Conservation (phyloP, 179 eudicot species). For the Corrigiola litoralis region DNA sequence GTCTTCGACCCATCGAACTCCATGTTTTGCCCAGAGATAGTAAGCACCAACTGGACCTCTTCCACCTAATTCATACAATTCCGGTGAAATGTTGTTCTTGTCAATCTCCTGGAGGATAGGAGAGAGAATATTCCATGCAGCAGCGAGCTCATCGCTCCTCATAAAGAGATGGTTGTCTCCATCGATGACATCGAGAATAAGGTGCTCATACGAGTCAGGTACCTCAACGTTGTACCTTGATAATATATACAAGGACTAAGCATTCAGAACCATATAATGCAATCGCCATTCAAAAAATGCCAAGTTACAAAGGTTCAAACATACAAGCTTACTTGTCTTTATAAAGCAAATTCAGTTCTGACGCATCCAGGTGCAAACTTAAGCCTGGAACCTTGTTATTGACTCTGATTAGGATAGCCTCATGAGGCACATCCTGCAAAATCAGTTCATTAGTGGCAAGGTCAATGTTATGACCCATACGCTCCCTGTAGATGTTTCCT, state of each 20-base stretch:
- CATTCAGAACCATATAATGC: neutral
- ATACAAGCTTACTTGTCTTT: conserved; percentile 29
- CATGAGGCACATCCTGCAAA: conserved; percentile 28
- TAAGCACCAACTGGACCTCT: conserved; percentile 33
- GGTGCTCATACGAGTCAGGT: conserved; percentile 34
- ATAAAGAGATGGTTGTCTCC: conserved; percentile 37
- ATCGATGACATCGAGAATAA: conserved; percentile 30
- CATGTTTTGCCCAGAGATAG: conserved; percentile 34
- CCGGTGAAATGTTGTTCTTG: conserved; percentile 23
- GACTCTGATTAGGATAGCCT: conserved; percentile 28
- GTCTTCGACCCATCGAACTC: conserved; percentile 26
- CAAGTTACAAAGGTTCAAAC: neutral
- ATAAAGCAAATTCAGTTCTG: conserved; percentile 31
- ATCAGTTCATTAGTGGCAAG: conserved; percentile 31
- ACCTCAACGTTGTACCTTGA: conserved; percentile 28
- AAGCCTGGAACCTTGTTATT: conserved; percentile 37
- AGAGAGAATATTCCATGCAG: conserved; percentile 33
- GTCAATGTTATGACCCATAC: conserved; percentile 27
- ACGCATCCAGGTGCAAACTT: conserved; percentile 32
- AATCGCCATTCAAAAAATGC: too few species aligned
- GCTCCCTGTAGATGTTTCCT: conserved; percentile 29
- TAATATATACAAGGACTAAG: too few species aligned
- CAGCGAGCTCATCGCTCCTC: conserved; percentile 38
- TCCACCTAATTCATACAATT: conserved; percentile 24
- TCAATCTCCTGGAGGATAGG: conserved; percentile 22